Conservation (phyloP, 176 grass and related monocot genomes). For the Hordeum vulgare region DNA sequence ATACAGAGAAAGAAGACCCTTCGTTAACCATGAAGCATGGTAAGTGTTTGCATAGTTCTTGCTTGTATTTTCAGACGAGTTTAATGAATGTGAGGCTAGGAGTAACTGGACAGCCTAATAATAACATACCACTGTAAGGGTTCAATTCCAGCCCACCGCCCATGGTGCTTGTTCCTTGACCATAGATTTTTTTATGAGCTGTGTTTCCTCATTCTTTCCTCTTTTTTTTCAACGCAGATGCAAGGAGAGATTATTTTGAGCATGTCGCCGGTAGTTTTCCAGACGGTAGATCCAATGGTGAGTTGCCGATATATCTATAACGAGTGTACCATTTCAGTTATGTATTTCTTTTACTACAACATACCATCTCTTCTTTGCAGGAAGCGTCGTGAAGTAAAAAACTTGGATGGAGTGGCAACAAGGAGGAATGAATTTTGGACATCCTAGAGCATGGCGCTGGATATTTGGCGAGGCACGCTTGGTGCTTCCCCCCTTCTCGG, state of each 20-base stretch:
- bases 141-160: no score
- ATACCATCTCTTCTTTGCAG: neutral
- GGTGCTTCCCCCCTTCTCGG: neutral
- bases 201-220: neutral
- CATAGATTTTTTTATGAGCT: neutral
- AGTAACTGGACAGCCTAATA: neutral
- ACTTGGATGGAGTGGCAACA: neutral
- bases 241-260: constrained; percentile 89
- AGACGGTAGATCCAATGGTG: constrained; percentile 41
- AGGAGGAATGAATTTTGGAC: neutral
- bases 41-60: constrained; percentile 21
- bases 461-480: neutral
- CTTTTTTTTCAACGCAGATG: constrained; percentile 59
- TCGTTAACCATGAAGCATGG: constrained; percentile 99
- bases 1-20: constrained; percentile 78
- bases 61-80: neutral
- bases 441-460: neutral
- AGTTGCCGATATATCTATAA: constrained; percentile 5
- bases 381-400: constrained; percentile 1
- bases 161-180: neutral
- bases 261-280: constrained; percentile 53
- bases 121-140: neutral
- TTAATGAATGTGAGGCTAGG: neutral
- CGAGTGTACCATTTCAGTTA: neutral
- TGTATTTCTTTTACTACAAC: neutral